Conservation (phyloP, 352 stramenopile species). For the Halophytophthora polymorphica region DNA sequence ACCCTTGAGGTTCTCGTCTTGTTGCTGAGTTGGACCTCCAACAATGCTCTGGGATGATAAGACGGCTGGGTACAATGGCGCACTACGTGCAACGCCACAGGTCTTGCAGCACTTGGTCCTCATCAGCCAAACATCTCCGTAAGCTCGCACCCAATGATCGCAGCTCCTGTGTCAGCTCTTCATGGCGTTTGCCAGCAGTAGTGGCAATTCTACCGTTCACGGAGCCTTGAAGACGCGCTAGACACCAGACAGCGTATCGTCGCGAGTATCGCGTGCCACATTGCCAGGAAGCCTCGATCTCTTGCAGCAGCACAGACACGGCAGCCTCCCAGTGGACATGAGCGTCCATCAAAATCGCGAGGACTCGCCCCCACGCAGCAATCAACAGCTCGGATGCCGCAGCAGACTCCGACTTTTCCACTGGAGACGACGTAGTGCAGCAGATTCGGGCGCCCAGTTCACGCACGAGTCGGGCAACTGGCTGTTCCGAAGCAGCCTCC, state of each 20-base stretch:
- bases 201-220: slow-evolving; percentile 1
- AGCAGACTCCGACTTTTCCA: background rate
- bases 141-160: slow-evolving; percentile 9
- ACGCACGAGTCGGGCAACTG: slow-evolving; percentile 1
- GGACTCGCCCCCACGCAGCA: slow-evolving; percentile 14
- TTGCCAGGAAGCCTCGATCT: slow-evolving; percentile 44
- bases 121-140: slow-evolving; percentile 10
- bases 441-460: slow-evolving; percentile 9
- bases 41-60: too few relatives aligned
- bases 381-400: slow-evolving; percentile 7
- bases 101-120: slow-evolving; percentile 27
- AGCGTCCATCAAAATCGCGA: slow-evolving; percentile 8
- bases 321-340: slow-evolving; percentile 3
- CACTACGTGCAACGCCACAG: slow-evolving; percentile 22
- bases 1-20: too few relatives aligned
- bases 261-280: slow-evolving; percentile 36
- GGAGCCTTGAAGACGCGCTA: slow-evolving; percentile 25
- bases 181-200: background rate
- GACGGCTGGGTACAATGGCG: background rate
- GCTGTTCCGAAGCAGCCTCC: background rate
- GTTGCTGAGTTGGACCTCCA: too few relatives aligned
- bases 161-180: slow-evolving; percentile 5
- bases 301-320: slow-evolving; percentile 21
- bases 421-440: background rate
- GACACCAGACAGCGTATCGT: slow-evolving; percentile 52